A percentile compares a stretch with the other conserved stretches of the same genome.
Evolutionary conservation across 2,329 filamentous ascomycete species (phyloP).

Genomic region (Pseudogymnoascus sp.): DNA sequence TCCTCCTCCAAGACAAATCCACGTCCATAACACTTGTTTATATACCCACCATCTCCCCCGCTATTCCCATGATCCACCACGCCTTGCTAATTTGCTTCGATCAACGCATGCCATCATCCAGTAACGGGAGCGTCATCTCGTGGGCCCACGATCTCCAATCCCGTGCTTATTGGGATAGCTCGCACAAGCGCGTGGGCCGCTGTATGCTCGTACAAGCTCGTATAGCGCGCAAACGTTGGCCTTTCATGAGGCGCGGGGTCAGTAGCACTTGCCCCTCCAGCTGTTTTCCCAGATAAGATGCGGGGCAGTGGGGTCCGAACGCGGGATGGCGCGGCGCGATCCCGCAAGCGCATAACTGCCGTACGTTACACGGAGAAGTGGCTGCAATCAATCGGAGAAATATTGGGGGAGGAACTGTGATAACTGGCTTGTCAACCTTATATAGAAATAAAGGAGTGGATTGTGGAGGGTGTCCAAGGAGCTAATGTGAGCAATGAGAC

Average conservation of each 20-base stretch:
- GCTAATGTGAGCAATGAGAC: neutral
- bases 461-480: neutral
- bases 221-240: neutral
- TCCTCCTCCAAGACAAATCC: neutral
- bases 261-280: neutral
- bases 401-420: neutral
- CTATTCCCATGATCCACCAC: neutral
- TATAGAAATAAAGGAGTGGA: neutral
- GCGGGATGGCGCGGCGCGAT: conserved; percentile 5
- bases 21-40: neutral
- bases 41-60: neutral
- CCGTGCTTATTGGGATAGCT: neutral
- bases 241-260: neutral
- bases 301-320: neutral
- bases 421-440: neutral
- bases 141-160: neutral
- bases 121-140: neutral
- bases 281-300: neutral
- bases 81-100: neutral
- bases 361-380: neutral
- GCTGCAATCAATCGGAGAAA: neutral
- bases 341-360: neutral
- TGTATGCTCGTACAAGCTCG: neutral
- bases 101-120: neutral
- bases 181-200: neutral